These are phyloP conservation scores for Sporisorium reilianum DNA, from an alignment of 1,284 basidiomycete genomes.

Conservation along the genomic window DNA sequence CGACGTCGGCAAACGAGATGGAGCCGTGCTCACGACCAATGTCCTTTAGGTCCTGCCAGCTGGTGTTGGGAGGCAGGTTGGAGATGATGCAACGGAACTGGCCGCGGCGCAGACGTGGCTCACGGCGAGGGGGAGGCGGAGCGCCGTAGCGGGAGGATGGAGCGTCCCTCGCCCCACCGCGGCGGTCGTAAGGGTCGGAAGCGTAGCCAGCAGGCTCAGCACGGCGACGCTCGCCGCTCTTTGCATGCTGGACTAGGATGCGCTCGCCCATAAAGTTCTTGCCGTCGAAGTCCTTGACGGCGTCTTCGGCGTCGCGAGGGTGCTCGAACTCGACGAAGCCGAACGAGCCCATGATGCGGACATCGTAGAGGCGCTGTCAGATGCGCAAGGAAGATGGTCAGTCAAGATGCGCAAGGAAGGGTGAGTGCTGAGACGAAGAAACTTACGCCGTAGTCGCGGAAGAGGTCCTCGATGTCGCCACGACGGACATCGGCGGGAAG, in stretches of 20 bases:
- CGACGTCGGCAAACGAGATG: conserved; percentile 66
- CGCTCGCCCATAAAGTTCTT: conserved; percentile 67
- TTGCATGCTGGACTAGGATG: conserved; percentile 66
- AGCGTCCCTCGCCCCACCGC: conserved; percentile 38
- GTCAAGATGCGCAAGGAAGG: not conserved
- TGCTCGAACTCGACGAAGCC: conserved; percentile 68
- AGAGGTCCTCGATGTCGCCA: conserved; percentile 66
- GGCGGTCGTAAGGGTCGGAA: conserved; percentile 45
- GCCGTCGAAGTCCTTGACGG: conserved; percentile 67
- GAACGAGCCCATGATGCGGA: conserved; percentile 67
- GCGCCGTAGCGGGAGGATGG: conserved; percentile 50
- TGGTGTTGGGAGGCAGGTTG: conserved; percentile 88
- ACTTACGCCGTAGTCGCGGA: conserved; percentile 66
- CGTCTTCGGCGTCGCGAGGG: conserved; percentile 66
- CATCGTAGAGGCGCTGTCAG: conserved; percentile 52
- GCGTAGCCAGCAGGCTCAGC: conserved; percentile 51
- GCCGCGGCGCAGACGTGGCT: conserved; percentile 58
- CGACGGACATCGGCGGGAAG: conserved; percentile 60
- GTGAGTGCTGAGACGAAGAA: not conserved
- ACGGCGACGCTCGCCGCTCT: conserved; percentile 54
- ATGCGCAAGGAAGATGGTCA: not conserved
- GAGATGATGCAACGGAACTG: conserved; percentile 63
- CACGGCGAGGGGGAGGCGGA: conserved; percentile 42
- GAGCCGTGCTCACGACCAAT: conserved; percentile 89
- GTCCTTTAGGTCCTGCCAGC: conserved; percentile 98